Percentiles rank a stretch among this genome's conserved stretches.
Conservation (phyloP, 1,284 basidiomycete genomes). For the Sanghuangporus sanghuang region DNA sequence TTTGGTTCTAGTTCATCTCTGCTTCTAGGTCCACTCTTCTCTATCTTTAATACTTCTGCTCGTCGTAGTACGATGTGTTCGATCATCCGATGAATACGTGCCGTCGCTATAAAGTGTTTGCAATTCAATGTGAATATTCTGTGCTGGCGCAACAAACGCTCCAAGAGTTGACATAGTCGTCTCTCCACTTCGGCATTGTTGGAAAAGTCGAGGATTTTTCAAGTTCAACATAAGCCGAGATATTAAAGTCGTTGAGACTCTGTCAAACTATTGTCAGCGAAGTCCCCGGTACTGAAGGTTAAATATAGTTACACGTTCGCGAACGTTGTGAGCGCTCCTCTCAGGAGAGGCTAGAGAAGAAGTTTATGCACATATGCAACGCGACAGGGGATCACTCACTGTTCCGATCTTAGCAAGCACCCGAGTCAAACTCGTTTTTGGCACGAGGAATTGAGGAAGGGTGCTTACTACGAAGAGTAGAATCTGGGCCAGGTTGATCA, state of each 20-base stretch:
- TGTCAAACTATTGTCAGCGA: neutral
- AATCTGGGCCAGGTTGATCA: neutral
- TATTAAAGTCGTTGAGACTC: slow-evolving; percentile 13
- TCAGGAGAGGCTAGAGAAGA: neutral
- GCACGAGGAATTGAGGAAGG: neutral
- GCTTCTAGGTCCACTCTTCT: too few species aligned
- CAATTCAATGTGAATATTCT: too few species aligned
- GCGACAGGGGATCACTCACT: neutral
- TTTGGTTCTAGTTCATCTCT: too few species aligned
- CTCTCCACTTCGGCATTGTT: too few species aligned
- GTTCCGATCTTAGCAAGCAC: neutral
- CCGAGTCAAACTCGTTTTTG: neutral
- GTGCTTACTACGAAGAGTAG: neutral
- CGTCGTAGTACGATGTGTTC: too few species aligned
- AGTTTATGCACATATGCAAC: neutral
- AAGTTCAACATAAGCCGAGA: slow-evolving; percentile 17
- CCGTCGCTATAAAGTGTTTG: too few species aligned
- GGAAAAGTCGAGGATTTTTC: slow-evolving; percentile 11
- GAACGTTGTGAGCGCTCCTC: neutral
- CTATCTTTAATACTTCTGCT: too few species aligned
- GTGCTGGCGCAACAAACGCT: neutral
- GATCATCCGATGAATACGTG: too few species aligned
- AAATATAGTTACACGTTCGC: neutral
- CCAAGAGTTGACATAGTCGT: neutral
- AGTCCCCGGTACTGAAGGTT: neutral